Evolutionary conservation across 306 rosid species (phyloP).

Genomic region (Acacia confusa): DNA sequence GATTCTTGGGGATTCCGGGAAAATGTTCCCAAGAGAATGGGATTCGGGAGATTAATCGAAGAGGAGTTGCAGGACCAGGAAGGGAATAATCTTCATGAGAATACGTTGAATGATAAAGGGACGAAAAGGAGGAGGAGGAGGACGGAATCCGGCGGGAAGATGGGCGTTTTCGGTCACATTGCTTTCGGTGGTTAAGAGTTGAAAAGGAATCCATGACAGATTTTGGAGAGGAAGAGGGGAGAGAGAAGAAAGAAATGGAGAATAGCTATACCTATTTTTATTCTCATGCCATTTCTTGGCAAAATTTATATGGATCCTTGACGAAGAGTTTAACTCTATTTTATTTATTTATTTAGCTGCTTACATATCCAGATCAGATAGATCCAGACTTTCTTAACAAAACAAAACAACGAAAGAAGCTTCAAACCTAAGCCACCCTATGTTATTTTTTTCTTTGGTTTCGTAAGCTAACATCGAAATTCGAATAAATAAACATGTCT

Average conservation of each 20-base stretch:
- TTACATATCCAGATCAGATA: not conserved
- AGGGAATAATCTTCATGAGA: conserved; percentile 34
- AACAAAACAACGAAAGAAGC: not conserved
- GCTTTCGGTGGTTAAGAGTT: conserved; percentile 28
- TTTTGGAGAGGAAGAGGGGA: conserved; percentile 14
- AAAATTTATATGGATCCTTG: conserved; percentile 12
- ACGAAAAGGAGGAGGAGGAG: conserved; percentile 52
- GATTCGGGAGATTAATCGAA: conserved; percentile 60
- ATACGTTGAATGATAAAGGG: conserved; percentile 22
- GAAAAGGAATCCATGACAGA: conserved; percentile 52
- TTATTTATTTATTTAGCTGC: not conserved
- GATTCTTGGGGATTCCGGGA: conserved; percentile 89
- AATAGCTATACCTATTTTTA: conserved; percentile 6
- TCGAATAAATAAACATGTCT: not conserved
- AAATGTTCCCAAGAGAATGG: conserved; percentile 98
- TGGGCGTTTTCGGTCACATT: conserved; percentile 39
- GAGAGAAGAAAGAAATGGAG: not conserved
- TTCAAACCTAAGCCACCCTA: not conserved
- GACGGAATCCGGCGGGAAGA: conserved; percentile 55
- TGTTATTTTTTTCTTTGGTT: not conserved
- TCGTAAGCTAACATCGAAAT: not conserved
- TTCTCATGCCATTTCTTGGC: not conserved
- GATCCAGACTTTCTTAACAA: not conserved
- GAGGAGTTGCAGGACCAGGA: conserved; percentile 48
- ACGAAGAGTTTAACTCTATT: conserved; percentile 10